phyloP scores from a whole-genome alignment of 106 monocot genomes.

The Phalaenopsis aphrodite region DNA sequence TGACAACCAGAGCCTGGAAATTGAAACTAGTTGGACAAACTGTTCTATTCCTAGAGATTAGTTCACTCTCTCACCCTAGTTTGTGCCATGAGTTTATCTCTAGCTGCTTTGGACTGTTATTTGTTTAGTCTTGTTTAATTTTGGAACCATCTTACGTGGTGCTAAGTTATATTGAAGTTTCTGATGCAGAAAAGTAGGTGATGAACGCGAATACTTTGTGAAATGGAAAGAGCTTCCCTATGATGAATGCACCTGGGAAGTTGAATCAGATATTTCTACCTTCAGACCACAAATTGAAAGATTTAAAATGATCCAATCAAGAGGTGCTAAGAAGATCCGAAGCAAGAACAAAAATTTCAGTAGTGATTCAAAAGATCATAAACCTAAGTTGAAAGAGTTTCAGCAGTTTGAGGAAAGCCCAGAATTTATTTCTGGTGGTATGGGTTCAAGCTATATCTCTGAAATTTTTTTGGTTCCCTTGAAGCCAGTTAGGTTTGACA shows the following conservation, averaged over 20 bases:
- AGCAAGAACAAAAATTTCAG: slow-evolving; percentile 34
- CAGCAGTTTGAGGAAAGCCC: slow-evolving; percentile 60
- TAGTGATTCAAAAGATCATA: slow-evolving; percentile 40
- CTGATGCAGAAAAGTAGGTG: slow-evolving; percentile 49
- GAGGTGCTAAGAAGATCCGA: slow-evolving; percentile 32
- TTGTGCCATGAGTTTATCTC: too few species aligned
- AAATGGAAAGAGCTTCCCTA: slow-evolving; percentile 98
- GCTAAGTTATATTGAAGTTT: too few species aligned
- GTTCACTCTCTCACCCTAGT: too few species aligned
- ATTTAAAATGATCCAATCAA: slow-evolving; percentile 49
- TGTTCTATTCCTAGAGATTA: too few species aligned
- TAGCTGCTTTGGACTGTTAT: too few species aligned
- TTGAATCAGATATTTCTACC: slow-evolving; percentile 65
- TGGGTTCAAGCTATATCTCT: background rate
- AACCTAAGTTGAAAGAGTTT: slow-evolving; percentile 27
- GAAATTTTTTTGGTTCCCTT: background rate
- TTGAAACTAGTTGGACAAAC: too few species aligned
- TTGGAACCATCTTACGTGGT: too few species aligned
- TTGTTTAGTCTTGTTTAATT: too few species aligned
- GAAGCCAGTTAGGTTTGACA: too few species aligned
- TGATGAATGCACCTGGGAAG: slow-evolving; percentile 94
- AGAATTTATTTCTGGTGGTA: slow-evolving; percentile 79
- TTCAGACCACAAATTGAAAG: slow-evolving; percentile 85
- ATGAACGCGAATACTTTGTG: slow-evolving; percentile 68
- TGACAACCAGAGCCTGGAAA: too few species aligned